These are phyloP conservation scores for Hygrophila difformis DNA, from an alignment of 257 asterid genomes.

Conservation along the genomic window DNA sequence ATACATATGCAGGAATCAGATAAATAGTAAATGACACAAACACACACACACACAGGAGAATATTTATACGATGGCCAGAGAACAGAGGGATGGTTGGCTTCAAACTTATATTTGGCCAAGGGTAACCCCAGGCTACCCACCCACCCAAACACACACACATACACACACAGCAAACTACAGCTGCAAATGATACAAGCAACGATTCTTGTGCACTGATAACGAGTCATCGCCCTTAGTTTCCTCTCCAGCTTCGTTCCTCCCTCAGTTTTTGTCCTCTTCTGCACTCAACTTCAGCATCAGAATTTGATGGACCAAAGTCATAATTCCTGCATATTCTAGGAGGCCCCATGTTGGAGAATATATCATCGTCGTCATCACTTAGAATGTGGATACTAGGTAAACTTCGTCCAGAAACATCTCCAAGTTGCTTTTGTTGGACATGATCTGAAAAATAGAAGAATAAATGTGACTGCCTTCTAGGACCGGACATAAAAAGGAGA, in stretches of 20 bases:
- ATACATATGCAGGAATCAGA: neutral
- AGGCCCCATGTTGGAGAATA: slow-evolving; percentile 45
- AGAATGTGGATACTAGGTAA: slow-evolving; percentile 30
- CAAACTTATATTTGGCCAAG: slow-evolving; percentile 19
- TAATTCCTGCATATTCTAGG: slow-evolving; percentile 50
- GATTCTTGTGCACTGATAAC: slow-evolving; percentile 1
- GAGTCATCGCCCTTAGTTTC: slow-evolving; percentile 26
- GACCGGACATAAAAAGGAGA: neutral
- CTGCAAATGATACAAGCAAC: slow-evolving; percentile 21
- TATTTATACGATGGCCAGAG: neutral
- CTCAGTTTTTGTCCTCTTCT: slow-evolving; percentile 79
- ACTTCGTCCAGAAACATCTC: slow-evolving; percentile 32
- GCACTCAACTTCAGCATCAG: slow-evolving; percentile 92
- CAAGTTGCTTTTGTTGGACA: slow-evolving; percentile 30
- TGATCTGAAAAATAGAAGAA: slow-evolving; percentile 33
- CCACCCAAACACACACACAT: too few species aligned
- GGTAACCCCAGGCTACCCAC: too few species aligned
- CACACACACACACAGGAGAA: neutral
- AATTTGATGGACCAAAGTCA: slow-evolving; percentile 60
- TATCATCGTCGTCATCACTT: slow-evolving; percentile 54
- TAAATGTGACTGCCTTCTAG: neutral
- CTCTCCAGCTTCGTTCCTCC: slow-evolving; percentile 31
- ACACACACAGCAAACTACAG: slow-evolving; percentile 18
- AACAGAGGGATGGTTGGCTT: slow-evolving; percentile 7
- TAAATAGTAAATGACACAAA: neutral